A percentile compares a stretch with the other conserved stretches of the same genome.
These are phyloP conservation scores for Syncephalis plumigaleata DNA, from an alignment of 371 early-diverging fungal species.

Conservation along the genomic window DNA sequence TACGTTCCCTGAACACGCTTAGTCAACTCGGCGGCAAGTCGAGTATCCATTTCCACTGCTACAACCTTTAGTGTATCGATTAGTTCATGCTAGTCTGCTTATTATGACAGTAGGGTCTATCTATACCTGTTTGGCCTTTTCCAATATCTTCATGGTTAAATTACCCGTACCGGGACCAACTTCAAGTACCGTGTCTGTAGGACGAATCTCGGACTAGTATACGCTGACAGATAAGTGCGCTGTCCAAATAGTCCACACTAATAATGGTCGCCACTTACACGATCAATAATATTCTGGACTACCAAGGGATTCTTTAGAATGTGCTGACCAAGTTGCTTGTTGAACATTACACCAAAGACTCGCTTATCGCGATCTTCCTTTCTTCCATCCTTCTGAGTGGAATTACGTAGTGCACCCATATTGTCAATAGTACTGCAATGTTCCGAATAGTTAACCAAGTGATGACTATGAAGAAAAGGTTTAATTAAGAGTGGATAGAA, in stretches of 20 bases:
- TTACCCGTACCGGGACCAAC: conserved; percentile 99
- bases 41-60: conserved; percentile 96
- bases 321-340: conserved; percentile 98
- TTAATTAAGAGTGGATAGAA: too few relatives aligned
- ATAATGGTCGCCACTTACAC: conserved; percentile 49
- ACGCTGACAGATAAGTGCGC: too few relatives aligned
- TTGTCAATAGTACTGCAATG: too few relatives aligned
- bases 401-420: too few relatives aligned
- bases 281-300: conserved; percentile 94
- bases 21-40: conserved; percentile 93
- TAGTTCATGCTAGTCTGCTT: background rate
- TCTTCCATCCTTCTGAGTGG: too few relatives aligned
- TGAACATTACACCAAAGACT: conserved; percentile 77
- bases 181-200: conserved; percentile 95
- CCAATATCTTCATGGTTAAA: conserved; percentile 92
- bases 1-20: conserved; percentile 94
- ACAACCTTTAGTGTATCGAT: conserved; percentile 36
- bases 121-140: conserved; percentile 76
- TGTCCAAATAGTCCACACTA: too few relatives aligned
- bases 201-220: conserved; percentile 77
- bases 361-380: conserved; percentile 5
- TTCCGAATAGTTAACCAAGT: too few relatives aligned
- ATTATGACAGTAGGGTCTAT: background rate
- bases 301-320: conserved; percentile 98
- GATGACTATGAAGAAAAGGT: too few relatives aligned